phyloP scores from a whole-genome alignment of 1,284 basidiomycete genomes.

The Malassezia sp. region DNA sequence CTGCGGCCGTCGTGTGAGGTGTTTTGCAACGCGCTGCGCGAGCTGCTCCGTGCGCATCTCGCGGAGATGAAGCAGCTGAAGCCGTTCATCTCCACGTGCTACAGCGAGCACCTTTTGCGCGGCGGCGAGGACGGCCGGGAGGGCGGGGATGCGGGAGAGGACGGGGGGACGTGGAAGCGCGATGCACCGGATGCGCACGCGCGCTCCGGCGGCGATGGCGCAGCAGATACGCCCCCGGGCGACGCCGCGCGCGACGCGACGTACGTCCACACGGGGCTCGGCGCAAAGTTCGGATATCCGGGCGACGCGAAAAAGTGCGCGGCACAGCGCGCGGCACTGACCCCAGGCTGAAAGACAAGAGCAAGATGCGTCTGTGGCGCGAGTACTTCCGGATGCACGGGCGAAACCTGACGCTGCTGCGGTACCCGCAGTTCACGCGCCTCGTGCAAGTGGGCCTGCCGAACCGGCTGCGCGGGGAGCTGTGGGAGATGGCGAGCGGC shows the following conservation, averaged over 20 bases:
- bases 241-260: no score
- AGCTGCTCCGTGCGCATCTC: conserved; percentile 71
- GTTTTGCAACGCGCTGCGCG: conserved; percentile 79
- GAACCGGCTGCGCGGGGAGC: conserved; percentile 84
- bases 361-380: conserved; percentile 93
- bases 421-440: conserved; percentile 91
- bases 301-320: conserved; percentile 39
- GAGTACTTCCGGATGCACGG: conserved; percentile 66
- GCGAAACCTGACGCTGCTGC: conserved; percentile 76
- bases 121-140: conserved; percentile 13
- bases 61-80: conserved; percentile 77
- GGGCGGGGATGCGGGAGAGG: not conserved
- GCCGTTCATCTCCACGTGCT: conserved; percentile 78
- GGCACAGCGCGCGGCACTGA: not conserved
- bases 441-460: conserved; percentile 94
- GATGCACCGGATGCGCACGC: no score
- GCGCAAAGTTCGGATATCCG: conserved; percentile 44
- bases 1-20: conserved; percentile 87
- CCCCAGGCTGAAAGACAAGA: conserved; percentile 61
- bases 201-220: no score
- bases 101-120: conserved; percentile 92
- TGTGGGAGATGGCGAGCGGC: conserved; percentile 95
- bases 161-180: no score
- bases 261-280: conserved; percentile 38
- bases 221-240: no score